Conservation (phyloP, 176 grass and related monocot genomes). For the Dendrocalamus sinicus region DNA sequence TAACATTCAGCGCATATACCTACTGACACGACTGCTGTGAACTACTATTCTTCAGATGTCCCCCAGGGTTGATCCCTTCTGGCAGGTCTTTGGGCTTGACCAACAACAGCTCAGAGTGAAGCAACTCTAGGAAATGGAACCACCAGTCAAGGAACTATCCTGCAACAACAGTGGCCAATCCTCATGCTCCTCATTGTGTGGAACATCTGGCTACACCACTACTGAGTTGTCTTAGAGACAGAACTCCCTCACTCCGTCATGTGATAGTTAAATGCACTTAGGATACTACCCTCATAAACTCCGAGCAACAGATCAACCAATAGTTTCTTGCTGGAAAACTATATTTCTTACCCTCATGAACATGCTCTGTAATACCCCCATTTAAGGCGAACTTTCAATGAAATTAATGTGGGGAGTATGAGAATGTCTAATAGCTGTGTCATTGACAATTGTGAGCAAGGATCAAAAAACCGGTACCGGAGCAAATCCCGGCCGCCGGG, state of each 20-base stretch:
- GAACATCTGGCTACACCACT: not conserved
- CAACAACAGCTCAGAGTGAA: not conserved
- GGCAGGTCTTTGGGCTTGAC: not conserved
- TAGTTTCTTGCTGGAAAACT: conserved; percentile 20
- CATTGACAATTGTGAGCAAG: not conserved
- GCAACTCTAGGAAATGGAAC: conserved; percentile 1
- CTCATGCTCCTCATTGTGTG: not conserved
- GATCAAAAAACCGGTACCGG: too few relatives aligned
- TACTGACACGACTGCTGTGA: not conserved
- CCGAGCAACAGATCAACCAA: not conserved
- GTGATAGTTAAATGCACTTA: conserved; percentile 2
- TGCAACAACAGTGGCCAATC: not conserved
- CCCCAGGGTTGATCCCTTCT: not conserved
- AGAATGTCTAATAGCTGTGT: not conserved
- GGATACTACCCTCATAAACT: not conserved
- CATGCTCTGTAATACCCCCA: not conserved
- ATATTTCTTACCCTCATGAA: not conserved
- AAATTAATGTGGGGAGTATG: not conserved
- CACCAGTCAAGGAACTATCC: not conserved
- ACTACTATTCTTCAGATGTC: not conserved
- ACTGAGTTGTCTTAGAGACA: not conserved
- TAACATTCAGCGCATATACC: not conserved
- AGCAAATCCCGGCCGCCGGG: too few relatives aligned
- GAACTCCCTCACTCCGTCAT: not conserved
- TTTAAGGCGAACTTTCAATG: conserved; percentile 10